phyloP scores from a whole-genome alignment of 2,329 filamentous ascomycete species.

The Akanthomyces dipterigenus region DNA sequence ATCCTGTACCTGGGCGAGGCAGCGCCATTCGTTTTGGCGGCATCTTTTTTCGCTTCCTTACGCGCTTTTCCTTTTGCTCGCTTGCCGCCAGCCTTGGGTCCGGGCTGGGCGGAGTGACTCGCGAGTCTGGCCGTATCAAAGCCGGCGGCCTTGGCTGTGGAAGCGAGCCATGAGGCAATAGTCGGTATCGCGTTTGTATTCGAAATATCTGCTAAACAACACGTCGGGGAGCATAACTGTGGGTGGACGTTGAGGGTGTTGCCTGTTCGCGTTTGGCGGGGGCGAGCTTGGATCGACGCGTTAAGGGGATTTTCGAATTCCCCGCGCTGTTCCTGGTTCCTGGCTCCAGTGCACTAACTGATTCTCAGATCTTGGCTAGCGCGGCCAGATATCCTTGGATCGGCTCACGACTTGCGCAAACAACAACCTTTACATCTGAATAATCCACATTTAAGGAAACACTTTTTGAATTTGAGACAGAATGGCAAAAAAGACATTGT shows the following conservation, averaged over 20 bases:
- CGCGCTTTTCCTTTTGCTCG: neutral
- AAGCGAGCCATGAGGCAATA: constrained; percentile 16
- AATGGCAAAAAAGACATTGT: too few relatives aligned
- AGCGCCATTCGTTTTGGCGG: neutral
- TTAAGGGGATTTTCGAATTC: too few relatives aligned
- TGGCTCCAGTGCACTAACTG: too few relatives aligned
- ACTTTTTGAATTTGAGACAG: too few relatives aligned
- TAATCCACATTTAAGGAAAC: too few relatives aligned
- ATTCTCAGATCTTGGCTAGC: too few relatives aligned
- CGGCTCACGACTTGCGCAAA: too few relatives aligned
- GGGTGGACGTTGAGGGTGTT: neutral
- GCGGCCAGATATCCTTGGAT: too few relatives aligned
- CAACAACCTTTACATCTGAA: too few relatives aligned
- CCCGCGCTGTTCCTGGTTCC: too few relatives aligned
- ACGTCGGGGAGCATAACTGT: constrained; percentile 8
- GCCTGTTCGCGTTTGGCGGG: too few relatives aligned
- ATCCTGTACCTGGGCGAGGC: constrained; percentile 5
- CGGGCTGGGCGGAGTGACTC: neutral
- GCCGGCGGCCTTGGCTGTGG: constrained; percentile 14
- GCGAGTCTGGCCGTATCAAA: neutral
- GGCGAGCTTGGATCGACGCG: too few relatives aligned
- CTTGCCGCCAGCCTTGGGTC: neutral
- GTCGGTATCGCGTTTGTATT: constrained; percentile 18
- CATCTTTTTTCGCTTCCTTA: neutral
- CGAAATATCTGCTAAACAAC: constrained; percentile 13